Percentiles rank a stretch among this genome's conserved stretches.
phyloP scores from a whole-genome alignment of 192 early-diverging fungal genomes.

The Backusella luteola region DNA sequence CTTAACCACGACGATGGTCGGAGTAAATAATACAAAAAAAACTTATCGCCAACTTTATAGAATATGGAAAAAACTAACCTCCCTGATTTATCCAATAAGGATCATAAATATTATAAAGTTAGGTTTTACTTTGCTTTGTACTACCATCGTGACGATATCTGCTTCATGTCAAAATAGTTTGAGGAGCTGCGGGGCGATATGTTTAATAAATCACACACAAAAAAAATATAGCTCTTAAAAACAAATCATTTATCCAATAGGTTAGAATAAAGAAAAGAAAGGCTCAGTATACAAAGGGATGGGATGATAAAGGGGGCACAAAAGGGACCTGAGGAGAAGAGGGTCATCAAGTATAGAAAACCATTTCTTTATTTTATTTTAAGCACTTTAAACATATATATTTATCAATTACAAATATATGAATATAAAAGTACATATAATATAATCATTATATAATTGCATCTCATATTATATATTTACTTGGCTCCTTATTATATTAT shows the following conservation, averaged over 20 bases:
- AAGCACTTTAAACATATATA: not conserved
- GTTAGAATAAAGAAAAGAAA: not conserved
- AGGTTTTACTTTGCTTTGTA: constrained; percentile 4
- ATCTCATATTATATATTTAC: not conserved
- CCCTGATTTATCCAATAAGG: not conserved
- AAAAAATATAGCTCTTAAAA: not conserved
- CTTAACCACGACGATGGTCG: not conserved
- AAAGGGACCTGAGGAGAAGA: not conserved
- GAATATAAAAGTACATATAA: not conserved
- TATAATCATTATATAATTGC: not conserved
- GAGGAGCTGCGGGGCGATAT: not conserved
- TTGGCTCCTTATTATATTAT: not conserved
- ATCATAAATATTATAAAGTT: constrained; percentile 9
- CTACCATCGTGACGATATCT: constrained; percentile 4
- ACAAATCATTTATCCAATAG: not conserved
- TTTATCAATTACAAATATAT: not conserved
- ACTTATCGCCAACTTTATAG: constrained; percentile 10
- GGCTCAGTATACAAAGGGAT: not conserved
- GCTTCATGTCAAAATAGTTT: constrained; percentile 8
- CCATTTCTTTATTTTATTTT: not conserved
- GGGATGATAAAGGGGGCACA: not conserved
- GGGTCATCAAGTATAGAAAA: not conserved
- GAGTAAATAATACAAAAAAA: not conserved
- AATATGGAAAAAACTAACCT: constrained; percentile 9
- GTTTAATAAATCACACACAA: not conserved